phyloP scores from a whole-genome alignment of 129 eudicot species.

The Logfia minima region DNA sequence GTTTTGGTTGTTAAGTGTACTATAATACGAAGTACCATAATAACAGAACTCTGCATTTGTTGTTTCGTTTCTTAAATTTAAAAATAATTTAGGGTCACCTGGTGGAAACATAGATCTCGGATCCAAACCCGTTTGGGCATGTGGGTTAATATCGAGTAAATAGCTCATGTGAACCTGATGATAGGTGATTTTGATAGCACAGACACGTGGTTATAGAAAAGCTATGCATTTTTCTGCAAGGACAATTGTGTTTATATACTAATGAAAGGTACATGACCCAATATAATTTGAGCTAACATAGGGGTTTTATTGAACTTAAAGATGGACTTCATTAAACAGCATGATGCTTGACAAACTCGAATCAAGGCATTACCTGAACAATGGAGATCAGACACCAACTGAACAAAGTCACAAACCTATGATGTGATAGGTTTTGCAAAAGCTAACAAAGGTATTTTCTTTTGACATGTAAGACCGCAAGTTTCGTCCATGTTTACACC shows the following conservation, averaged over 20 bases:
- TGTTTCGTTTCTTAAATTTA: background rate
- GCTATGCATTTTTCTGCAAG: background rate
- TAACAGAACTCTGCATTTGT: background rate
- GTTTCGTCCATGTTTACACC: constrained; percentile 45
- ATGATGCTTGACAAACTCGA: too few relatives aligned
- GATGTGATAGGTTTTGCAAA: background rate
- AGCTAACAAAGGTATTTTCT: constrained; percentile 33
- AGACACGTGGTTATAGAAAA: background rate
- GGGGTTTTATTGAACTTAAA: too few relatives aligned
- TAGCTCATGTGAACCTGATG: background rate
- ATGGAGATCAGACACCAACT: too few relatives aligned
- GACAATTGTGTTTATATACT: background rate
- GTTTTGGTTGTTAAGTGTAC: constrained; percentile 5
- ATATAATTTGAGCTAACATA: background rate
- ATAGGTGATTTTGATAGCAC: background rate
- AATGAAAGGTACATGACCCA: background rate
- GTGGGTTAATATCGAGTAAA: background rate
- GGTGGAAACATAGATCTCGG: background rate
- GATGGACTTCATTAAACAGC: background rate
- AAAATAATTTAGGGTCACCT: background rate
- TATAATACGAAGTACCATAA: background rate
- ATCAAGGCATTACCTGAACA: too few relatives aligned
- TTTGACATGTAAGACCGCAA: constrained; percentile 27
- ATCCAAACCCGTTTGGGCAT: background rate
- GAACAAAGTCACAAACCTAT: background rate